Conservation (phyloP, 306 rosid genomes). For the Begonia loranthoides region DNA sequence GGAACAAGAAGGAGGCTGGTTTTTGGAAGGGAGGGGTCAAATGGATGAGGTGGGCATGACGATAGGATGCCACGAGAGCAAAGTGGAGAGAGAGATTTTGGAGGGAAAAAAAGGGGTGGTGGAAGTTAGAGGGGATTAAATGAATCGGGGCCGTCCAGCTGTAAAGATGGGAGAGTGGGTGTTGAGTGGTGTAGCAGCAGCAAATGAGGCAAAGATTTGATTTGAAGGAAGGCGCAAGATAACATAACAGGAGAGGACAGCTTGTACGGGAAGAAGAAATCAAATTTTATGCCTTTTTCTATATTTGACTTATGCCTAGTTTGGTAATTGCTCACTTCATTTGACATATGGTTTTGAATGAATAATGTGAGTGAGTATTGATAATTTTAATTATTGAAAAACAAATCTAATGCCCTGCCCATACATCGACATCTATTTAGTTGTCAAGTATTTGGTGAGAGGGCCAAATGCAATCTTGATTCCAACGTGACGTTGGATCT, state of each 20-base stretch:
- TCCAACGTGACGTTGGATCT: no score
- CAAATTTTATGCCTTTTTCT: no score
- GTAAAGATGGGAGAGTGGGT: not conserved
- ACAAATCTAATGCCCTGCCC: no score
- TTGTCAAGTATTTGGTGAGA: no score
- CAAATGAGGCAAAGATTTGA: constrained; percentile 23
- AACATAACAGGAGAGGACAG: constrained; percentile 11
- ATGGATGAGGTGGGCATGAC: constrained; percentile 20
- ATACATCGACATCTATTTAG: no score
- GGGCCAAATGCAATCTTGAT: no score
- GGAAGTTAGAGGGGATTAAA: constrained; percentile 15
- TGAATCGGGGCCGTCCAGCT: constrained; percentile 22
- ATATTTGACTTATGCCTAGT: no score
- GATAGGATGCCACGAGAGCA: constrained; percentile 20
- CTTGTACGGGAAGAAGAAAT: constrained; percentile 10
- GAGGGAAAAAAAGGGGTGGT: constrained; percentile 36
- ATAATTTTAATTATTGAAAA: no score
- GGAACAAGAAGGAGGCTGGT: not conserved
- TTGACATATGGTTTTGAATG: no score
- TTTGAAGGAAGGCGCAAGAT: constrained; percentile 28
- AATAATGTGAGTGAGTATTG: no score
- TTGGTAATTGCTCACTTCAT: no score
- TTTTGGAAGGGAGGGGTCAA: not conserved
- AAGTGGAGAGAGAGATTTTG: constrained; percentile 8
- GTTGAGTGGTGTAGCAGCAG: not conserved